Evolutionary conservation across 805 yeast genomes (phyloP), one percentile per base, ranked within the genome.

Genomic region (Saturnispora hagleri): DNA sequence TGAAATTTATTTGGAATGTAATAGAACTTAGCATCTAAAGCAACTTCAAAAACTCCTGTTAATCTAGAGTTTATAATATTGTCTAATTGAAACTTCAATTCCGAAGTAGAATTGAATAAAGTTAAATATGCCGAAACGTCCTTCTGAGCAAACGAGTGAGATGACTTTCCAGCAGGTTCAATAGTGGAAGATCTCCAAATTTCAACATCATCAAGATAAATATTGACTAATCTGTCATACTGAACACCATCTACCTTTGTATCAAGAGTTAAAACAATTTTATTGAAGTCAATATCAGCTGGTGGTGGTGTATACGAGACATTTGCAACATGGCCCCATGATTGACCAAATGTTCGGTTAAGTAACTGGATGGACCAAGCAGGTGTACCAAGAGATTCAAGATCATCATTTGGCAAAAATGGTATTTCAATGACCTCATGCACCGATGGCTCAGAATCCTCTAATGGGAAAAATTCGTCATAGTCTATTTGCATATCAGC

Each of bases 161-260:
- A 75, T 2, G 68, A 58, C 13, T 60, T 62, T 59, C 82, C 66
- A 52, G 76, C 76, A 1, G 96, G 96, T 66, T 88, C 96, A 15
- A 86, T 81, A 2, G 96, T 89, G 2, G 91, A 83, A 1, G 88
- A 81, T 66, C 96, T 77, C 95, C 96, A 88, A 40, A 88, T 69
- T 56, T 86, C 86, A 15, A 75, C 71, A 33, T 82, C 86, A 52
- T 74, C 73, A 33, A 85, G 65, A 58, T 75, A 82, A 45, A 86
- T 70, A 62, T 83, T 84, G 17, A 81, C 81, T 57, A 83, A 67
- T 53, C 89, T 68, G 60, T 83, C 88, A 57, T 78, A 81, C 61
- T 83, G 89, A 13, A 78, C 74, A 7, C 86, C 86, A 40, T 66
- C 69, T 6, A 77, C 80, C 13, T 74, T 62, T 9, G 82, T 79